Percentiles rank a stretch among this genome's conserved stretches.
Conservation (phyloP, 1,139 yeast species). For the Arxiozyma slooffiae region DNA sequence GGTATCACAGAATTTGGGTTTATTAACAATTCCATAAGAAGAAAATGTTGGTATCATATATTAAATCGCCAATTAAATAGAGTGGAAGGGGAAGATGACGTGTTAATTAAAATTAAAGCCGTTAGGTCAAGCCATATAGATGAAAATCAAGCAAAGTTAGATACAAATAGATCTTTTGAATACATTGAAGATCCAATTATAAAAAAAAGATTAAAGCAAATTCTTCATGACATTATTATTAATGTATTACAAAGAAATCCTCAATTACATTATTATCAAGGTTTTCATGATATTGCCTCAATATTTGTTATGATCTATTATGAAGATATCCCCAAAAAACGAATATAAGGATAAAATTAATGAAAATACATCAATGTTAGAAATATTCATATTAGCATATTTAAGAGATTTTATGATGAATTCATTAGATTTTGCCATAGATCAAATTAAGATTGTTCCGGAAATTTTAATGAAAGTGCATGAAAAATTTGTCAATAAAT, state of each 20-base stretch:
- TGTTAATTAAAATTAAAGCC: neutral
- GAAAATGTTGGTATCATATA: conserved; percentile 17
- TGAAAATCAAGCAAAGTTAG: conserved; percentile 70
- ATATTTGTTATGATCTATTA: conserved; percentile 51
- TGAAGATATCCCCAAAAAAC: conserved; percentile 7
- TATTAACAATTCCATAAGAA: conserved; percentile 15
- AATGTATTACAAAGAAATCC: conserved; percentile 55
- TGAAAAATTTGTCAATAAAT: conserved; percentile 38
- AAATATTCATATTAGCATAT: conserved; percentile 49
- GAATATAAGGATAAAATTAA: neutral
- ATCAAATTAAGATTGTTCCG: conserved; percentile 59
- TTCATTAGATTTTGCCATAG: conserved; percentile 53
- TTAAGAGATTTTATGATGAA: conserved; percentile 81
- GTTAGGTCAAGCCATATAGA: conserved; percentile 33
- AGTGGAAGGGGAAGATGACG: neutral
- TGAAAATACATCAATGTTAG: conserved; percentile 41
- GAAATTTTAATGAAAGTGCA: conserved; percentile 46
- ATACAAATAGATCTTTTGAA: conserved; percentile 63
- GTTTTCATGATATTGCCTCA: conserved; percentile 80
- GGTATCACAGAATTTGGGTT: conserved; percentile 23
- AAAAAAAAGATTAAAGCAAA: conserved; percentile 29
- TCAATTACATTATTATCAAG: conserved; percentile 70
- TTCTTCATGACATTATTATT: conserved; percentile 42
- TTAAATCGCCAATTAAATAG: conserved; percentile 12
- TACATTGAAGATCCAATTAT: conserved; percentile 18